Conservation (phyloP, 129 eudicot species). For the Calendula officinalis region DNA sequence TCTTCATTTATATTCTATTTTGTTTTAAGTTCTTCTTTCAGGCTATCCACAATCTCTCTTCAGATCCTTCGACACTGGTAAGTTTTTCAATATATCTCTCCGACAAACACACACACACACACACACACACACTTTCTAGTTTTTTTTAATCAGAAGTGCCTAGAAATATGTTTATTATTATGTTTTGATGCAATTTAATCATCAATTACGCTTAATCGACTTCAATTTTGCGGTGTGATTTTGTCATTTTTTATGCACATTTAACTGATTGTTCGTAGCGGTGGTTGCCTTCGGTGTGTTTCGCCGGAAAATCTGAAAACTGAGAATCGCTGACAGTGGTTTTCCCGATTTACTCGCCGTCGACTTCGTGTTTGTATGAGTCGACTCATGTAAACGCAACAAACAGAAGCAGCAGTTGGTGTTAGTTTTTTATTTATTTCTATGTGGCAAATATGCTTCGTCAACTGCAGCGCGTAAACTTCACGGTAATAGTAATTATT, state of each 20-base stretch:
- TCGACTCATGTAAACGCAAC: neutral
- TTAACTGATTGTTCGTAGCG: neutral
- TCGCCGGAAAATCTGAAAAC: slow-evolving; percentile 24
- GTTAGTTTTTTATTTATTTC: slow-evolving; percentile 11
- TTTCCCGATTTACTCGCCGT: slow-evolving; percentile 6
- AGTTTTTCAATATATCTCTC: neutral
- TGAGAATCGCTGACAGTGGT: neutral
- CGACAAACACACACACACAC: neutral
- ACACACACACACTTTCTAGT: neutral
- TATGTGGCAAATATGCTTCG: neutral
- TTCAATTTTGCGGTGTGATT: neutral
- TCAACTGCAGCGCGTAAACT: slow-evolving; percentile 5
- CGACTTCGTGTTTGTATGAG: neutral
- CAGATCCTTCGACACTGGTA: slow-evolving; percentile 15
- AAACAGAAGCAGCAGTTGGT: slow-evolving; percentile 9
- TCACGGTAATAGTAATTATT: neutral
- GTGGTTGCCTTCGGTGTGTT: neutral
- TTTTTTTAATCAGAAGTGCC: neutral
- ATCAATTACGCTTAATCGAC: neutral
- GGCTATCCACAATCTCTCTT: neutral
- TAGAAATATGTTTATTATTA: neutral
- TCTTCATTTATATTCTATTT: neutral
- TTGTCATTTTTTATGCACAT: neutral
- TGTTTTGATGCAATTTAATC: slow-evolving; percentile 11
- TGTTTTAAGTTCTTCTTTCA: too few relatives aligned